Percentiles rank a stretch among this genome's conserved stretches.
Conservation (phyloP, 2,329 filamentous ascomycete genomes). For the Penicillium oxalicum region DNA sequence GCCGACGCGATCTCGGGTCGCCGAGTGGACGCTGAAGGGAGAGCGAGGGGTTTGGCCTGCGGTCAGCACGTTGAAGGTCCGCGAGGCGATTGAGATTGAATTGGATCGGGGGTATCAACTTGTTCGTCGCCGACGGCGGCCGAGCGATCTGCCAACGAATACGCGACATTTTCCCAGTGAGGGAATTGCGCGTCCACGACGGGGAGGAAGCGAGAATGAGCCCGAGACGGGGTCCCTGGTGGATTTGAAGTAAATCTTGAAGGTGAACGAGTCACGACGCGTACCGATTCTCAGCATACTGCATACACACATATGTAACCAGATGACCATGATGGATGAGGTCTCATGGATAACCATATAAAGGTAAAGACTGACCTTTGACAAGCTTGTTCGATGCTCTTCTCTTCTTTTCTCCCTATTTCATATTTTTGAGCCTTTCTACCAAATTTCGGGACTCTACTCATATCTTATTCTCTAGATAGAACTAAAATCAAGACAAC, state of each 20-base stretch:
- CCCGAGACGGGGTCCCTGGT: constrained; percentile 10
- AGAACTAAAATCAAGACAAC: no score
- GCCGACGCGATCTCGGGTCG: constrained; percentile 66
- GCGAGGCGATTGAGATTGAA: constrained; percentile 81
- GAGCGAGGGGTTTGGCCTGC: constrained; percentile 90
- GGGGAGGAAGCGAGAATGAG: constrained; percentile 18
- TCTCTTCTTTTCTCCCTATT: no score
- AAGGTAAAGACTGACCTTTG: no score
- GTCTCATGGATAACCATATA: no score
- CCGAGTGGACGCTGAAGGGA: constrained; percentile 79
- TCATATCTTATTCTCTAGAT: no score
- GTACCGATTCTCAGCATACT: no score
- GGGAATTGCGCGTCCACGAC: constrained; percentile 21
- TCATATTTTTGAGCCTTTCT: no score
- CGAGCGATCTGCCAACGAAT: constrained; percentile 22
- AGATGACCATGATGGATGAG: no score
- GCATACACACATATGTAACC: no score
- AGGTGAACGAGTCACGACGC: background rate
- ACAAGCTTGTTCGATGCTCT: no score
- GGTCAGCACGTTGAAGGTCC: constrained; percentile 70
- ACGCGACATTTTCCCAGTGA: constrained; percentile 25
- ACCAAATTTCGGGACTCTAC: no score
- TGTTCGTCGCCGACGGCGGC: constrained; percentile 51
- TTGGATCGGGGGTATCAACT: constrained; percentile 79
- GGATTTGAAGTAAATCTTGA: constrained; percentile 5